Conservation (phyloP, 305 asterid species). For the Plantago coronopus region DNA sequence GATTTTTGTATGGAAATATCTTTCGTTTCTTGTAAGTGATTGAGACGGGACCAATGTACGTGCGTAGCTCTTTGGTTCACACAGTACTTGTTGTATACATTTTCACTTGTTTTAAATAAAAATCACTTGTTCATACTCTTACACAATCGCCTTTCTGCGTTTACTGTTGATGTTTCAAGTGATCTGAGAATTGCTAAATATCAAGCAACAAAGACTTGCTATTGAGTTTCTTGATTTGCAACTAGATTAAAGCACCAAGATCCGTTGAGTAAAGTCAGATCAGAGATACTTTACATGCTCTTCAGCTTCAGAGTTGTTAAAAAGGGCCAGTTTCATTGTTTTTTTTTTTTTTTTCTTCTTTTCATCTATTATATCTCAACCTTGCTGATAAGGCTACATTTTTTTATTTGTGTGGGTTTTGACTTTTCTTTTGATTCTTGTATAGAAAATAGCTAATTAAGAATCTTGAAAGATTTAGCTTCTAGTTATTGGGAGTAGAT, state of each 20-base stretch:
- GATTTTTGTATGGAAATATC: too few relatives aligned
- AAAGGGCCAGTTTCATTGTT: constrained; percentile 29
- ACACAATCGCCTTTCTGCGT: too few relatives aligned
- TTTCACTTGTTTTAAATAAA: too few relatives aligned
- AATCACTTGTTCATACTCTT: too few relatives aligned
- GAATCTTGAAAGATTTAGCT: constrained; percentile 8
- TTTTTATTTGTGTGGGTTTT: constrained; percentile 9
- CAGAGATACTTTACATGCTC: constrained; percentile 21
- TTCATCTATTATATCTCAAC: neutral
- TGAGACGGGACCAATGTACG: too few relatives aligned
- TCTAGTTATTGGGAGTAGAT: neutral
- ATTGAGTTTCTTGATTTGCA: constrained; percentile 9
- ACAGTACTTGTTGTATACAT: too few relatives aligned
- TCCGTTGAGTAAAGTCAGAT: constrained; percentile 16
- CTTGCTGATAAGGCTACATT: constrained; percentile 18
- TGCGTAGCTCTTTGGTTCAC: too few relatives aligned
- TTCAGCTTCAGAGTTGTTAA: constrained; percentile 24
- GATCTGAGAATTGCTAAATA: constrained; percentile 11
- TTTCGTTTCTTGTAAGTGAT: too few relatives aligned
- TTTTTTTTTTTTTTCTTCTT: constrained; percentile 15
- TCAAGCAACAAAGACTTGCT: constrained; percentile 16
- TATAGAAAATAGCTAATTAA: constrained; percentile 4
- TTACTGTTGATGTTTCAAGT: too few relatives aligned
- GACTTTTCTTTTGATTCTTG: neutral
- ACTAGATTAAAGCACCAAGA: constrained; percentile 18